Base-by-base conservation (phyloP, 1,284 basidiomycete species). In the Leccinum griseonigrum region DNA sequence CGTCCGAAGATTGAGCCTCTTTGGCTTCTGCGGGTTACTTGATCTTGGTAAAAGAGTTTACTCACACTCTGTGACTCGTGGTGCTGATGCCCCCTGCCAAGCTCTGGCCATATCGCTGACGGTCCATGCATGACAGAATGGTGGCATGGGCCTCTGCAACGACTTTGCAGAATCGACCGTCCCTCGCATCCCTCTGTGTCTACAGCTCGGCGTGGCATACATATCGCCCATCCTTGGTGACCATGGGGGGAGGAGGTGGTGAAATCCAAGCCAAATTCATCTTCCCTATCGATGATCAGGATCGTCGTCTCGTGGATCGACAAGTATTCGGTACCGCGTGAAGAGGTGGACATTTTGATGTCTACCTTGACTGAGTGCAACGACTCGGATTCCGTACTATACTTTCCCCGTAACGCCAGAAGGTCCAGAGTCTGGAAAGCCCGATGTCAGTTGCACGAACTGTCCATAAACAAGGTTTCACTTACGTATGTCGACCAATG, bases 221-320 rank as follows among this genome's bases (percentile, higher is more conserved):
- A 34, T 57, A 28, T 53, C 63, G 32, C 31, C 58, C 7, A 3
- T 57, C 34, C 40, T 68, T 18, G 68, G 71, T 75, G 48, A 53
- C 74, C 61, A 54, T 48, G 14, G 46, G 46, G 9, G 14, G 9
- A 43, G 22, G 22, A 22, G 22, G 22, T 22, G 22, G 22, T 11
- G 18, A 5, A 46, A n/a, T 14, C 36, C 13, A 36, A 36, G 6
- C 3, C 13, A 36, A 36, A 16, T 16, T 40, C 1, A n/a, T 40
- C 38, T n/a, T 32, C 28, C n/a, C 3, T 22, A 73, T 71, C 67
- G 10, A 53, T 60, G 56, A 22, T 65, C 13, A 75, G 73, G 11
- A 61, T 69, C 32, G n/a, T 71, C 34, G 28, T 69, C 38, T 65
- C 74, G 32, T 67, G 66, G 63, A 46, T 69, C 7, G 75, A 76